Evolutionary conservation across 208 protist genomes (phyloP), one percentile per base, ranked within the genome.

Genomic region (Trypanosoma caninum): DNA sequence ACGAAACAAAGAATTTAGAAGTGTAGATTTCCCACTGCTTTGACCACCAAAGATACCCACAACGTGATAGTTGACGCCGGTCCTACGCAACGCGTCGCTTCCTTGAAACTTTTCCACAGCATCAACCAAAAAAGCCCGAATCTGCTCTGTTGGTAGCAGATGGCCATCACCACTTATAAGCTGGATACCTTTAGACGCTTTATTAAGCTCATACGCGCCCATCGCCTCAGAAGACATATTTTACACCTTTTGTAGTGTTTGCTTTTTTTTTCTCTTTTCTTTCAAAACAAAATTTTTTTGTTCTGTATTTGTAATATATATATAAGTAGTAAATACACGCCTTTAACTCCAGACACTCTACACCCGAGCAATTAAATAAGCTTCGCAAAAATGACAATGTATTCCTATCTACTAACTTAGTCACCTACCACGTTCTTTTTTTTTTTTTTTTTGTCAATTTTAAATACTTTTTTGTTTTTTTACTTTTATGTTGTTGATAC

Each of bases 21-120:
- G 72, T 9, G 98, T 99, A 35, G 91, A 97, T 67, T 99, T 99
- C 44, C 98, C 98, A 65, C 88, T 97, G 68, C 89, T 97, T 75
- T 99, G 98, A 4, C 85, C 88, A 27, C 97, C 97, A 53, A 99
- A 90, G 31, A 99, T 94, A 34, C 93, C 87, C 8, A 99, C 83
- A 0, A 98, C 69, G 50, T 91, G 78, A 62, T 88, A 88, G 50
- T 94, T 81, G n/a, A 85, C 38, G 28, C 77, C 83, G 5, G 87
- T 62, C 14, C 63, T 48, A 55, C 68, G 69, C 56, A 86, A 51
- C 16, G 59, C 31, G 23, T 69, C 63, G 20, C 41, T 58, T 4
- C 22, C 28, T 33, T 34, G 1, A 18, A 8, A 7, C 20, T 30
- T 42, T 23, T 25, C 34, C 2, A 72, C 33, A 23, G 58, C 7